phyloP scores from a whole-genome alignment of 768 basidiomycete species.

The Gloeophyllum trabeum region DNA sequence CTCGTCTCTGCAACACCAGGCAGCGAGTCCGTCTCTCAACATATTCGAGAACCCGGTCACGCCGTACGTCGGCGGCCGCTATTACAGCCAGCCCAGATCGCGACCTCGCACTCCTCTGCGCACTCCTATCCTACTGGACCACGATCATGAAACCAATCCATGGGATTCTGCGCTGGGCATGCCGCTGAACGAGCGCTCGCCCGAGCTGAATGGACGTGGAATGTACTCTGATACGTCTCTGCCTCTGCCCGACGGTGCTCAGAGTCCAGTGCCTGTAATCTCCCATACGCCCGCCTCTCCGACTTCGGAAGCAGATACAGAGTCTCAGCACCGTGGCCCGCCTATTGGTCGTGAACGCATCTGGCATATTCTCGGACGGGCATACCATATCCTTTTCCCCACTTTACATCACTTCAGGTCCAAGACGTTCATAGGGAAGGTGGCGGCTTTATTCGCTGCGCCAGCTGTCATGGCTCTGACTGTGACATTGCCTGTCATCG shows the following conservation, averaged over 20 bases:
- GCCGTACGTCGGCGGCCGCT: constrained; percentile 70
- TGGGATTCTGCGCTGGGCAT: constrained; percentile 42
- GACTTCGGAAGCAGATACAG: constrained; percentile 35
- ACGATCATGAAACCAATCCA: constrained; percentile 24
- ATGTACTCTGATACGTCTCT: too few relatives aligned
- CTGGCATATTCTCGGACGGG: constrained; percentile 23
- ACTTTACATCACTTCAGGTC: constrained; percentile 63
- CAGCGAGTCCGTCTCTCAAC: constrained; percentile 42
- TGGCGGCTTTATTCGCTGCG: constrained; percentile 70
- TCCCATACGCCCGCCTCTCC: constrained; percentile 40
- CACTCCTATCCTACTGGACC: constrained; percentile 15
- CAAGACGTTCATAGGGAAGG: constrained; percentile 60
- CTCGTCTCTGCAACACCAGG: constrained; percentile 63
- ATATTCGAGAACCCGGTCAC: constrained; percentile 59
- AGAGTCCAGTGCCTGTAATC: constrained; percentile 37
- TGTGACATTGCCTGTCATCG: constrained; percentile 84
- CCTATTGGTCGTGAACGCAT: constrained; percentile 28
- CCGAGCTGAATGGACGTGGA: constrained; percentile 13
- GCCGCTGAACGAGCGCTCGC: constrained; percentile 40
- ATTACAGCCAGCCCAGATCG: constrained; percentile 29
- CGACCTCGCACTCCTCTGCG: constrained; percentile 19
- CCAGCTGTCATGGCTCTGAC: constrained; percentile 84
- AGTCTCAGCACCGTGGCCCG: constrained; percentile 31
- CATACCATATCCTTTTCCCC: constrained; percentile 69
- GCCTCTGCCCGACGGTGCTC: not conserved